These are phyloP conservation scores for Citrus trifoliata DNA, from an alignment of 345 rosid species.

Conservation along the genomic window DNA sequence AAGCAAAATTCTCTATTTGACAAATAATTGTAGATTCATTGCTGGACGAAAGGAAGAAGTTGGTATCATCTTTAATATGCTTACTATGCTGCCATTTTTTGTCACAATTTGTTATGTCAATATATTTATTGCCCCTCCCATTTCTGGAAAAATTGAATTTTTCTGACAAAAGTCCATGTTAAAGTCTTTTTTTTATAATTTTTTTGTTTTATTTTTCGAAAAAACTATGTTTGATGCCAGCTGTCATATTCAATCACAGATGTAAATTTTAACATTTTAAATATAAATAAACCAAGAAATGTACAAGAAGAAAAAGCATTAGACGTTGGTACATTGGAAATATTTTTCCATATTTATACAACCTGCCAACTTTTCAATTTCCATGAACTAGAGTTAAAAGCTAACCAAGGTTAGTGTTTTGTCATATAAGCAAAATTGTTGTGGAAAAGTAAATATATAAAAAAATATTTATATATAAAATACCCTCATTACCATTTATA, in stretches of 20 bases:
- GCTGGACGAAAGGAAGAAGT: background rate
- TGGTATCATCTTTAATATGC: background rate
- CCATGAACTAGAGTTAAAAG: constrained; percentile 14
- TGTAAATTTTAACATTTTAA: background rate
- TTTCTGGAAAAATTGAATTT: too few relatives aligned
- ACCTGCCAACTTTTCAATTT: background rate
- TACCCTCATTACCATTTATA: background rate
- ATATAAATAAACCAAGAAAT: background rate
- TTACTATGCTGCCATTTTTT: background rate
- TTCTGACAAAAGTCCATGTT: background rate
- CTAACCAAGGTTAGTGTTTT: constrained; percentile 21
- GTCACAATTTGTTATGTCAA: background rate
- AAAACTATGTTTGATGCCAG: too few relatives aligned
- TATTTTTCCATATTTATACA: constrained; percentile 9
- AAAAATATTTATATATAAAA: background rate
- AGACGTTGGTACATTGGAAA: background rate
- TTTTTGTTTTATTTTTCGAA: too few relatives aligned
- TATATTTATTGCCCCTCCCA: background rate
- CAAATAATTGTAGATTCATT: background rate
- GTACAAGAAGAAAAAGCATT: background rate
- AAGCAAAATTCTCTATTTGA: background rate
- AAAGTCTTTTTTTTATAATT: background rate
- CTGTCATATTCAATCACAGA: background rate
- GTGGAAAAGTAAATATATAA: too few relatives aligned
- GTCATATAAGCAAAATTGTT: background rate